Base-by-base conservation (phyloP, 257 asterid species). In the Nicotiana sylvestris region DNA sequence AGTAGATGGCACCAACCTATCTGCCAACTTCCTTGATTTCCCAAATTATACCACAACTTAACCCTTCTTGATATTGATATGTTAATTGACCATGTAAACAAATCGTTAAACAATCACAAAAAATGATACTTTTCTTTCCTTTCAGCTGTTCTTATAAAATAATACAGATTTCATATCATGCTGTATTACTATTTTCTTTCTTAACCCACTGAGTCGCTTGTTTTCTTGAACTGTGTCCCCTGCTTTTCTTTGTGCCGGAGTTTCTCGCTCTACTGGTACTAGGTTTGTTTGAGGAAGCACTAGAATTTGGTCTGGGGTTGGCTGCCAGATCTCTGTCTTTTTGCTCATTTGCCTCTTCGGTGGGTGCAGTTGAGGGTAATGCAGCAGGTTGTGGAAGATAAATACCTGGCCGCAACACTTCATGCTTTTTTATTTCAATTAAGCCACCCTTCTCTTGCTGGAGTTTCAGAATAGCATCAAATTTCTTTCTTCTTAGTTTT, bases 361-460 rank as follows among this genome's bases (percentile, higher is more conserved):
- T 88, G 7, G 85, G 49, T 21, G 85, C 88, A 17, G 89, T 77
- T 12, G 92, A 30, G 81, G 93, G 92, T 61, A 83, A 13, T 80
- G 84, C 53, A 4, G 82, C 89, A 56, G 95, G 62, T 84, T 69
- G 94, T 15, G 95, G 97, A 88, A 94, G 97, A 90, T 87, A 94
- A 91, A 93, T 84, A 51, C 99, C 98, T 0, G 98, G 98, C 83
- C 88, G 60, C 65, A 94, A 83, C 57, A 96, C 98, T 87, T 89
- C 97, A 13, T 58, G 87, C 70, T 56, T 91, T 85, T 91, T 93
- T 43, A 91, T 90, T 83, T 94, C 98, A 70, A 94, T 96, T 87
- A 96, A 87, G 61, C 99, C 98, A 87, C 88, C 83, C 8, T 94
- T 92, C 85, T 94, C 94, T 86, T 91, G 89, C 89, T 94, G 98